Evolutionary conservation across 805 yeast genomes (phyloP).

Genomic region (Yarrowia alimentaria): DNA sequence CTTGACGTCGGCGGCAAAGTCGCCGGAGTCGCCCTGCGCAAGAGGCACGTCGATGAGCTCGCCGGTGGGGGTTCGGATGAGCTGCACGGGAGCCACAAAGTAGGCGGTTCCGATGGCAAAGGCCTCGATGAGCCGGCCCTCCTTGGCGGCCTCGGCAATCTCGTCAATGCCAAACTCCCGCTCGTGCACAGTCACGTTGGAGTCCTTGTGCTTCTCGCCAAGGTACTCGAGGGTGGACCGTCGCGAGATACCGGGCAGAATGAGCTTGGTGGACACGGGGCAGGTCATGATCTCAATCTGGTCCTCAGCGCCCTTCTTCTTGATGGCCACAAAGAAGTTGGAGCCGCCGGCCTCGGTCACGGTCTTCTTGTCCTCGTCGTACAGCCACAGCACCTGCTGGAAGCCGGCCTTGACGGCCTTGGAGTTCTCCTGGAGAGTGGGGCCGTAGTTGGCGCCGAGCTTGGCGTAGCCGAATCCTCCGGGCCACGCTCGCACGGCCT

Average conservation of each 20-base stretch:
- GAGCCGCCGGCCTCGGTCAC: constrained; percentile 94
- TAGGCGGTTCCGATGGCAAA: constrained; percentile 99
- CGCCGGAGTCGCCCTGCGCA: constrained; percentile 15
- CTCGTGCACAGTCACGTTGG: constrained; percentile 81
- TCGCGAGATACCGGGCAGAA: constrained; percentile 94
- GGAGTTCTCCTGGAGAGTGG: constrained; percentile 85
- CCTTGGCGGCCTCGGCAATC: constrained; percentile 69
- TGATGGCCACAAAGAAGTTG: constrained; percentile 88
- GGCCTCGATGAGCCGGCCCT: constrained; percentile 87
- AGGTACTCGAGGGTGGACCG: constrained; percentile 79
- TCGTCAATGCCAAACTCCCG: constrained; percentile 80
- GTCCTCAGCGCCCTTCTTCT: constrained; percentile 58
- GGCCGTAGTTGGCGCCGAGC: constrained; percentile 97
- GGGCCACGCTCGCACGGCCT: constrained; percentile 99
- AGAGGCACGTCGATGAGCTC: constrained; percentile 24
- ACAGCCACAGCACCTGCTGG: constrained; percentile 95
- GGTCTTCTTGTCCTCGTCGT: constrained; percentile 79
- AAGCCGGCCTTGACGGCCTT: constrained; percentile 89
- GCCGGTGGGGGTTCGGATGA: constrained; percentile 44
- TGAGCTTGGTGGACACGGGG: constrained; percentile 88
- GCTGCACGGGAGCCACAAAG: constrained; percentile 88
- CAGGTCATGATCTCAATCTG: constrained; percentile 91
- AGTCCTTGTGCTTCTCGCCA: constrained; percentile 66
- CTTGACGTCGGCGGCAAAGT: constrained; percentile 25
- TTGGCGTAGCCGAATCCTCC: constrained; percentile 97